phyloP scores from a whole-genome alignment of 495 filamentous ascomycete species.

The Penicilliopsis zonata region DNA sequence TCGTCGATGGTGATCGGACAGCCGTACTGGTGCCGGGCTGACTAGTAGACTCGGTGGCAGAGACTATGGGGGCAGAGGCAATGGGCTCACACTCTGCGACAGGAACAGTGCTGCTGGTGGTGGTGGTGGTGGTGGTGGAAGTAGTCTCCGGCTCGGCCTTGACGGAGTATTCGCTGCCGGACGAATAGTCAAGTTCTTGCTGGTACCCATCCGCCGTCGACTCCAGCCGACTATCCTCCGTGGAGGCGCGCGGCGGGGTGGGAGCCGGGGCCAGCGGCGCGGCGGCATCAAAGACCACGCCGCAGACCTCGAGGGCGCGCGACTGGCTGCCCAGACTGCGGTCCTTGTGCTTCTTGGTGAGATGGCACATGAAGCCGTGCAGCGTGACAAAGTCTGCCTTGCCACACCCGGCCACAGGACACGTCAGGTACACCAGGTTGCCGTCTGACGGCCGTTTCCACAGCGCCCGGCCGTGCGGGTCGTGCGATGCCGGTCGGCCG shows the following conservation, averaged over 20 bases:
- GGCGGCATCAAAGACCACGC: slow-evolving; percentile 32
- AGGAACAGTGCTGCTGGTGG: too few relatives aligned
- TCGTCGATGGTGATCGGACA: too few relatives aligned
- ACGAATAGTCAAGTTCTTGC: slow-evolving; percentile 25
- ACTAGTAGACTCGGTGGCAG: slow-evolving; percentile 7
- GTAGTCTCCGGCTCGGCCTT: slow-evolving; percentile 20
- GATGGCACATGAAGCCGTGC: slow-evolving; percentile 38
- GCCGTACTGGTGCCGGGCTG: slow-evolving; percentile 9
- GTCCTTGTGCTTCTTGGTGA: slow-evolving; percentile 40
- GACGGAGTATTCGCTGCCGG: slow-evolving; percentile 21
- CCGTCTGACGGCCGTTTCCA: slow-evolving; percentile 37
- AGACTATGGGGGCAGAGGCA: slow-evolving; percentile 7
- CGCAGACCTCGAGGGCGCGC: slow-evolving; percentile 32
- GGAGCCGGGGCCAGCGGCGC: slow-evolving; percentile 28
- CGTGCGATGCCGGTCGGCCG: slow-evolving; percentile 33
- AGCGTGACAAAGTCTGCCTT: slow-evolving; percentile 36
- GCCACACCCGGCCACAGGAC: slow-evolving; percentile 29
- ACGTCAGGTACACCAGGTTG: slow-evolving; percentile 34
- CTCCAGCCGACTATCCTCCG: slow-evolving; percentile 23
- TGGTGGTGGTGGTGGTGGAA: slow-evolving; percentile 3
- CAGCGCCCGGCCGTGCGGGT: slow-evolving; percentile 29
- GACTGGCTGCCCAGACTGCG: slow-evolving; percentile 35
- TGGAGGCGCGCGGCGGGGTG: slow-evolving; percentile 23
- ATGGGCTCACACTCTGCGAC: not conserved
- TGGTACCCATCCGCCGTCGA: slow-evolving; percentile 18